phyloP scores from a whole-genome alignment of 805 yeast genomes.

The Kuraishia borneana region DNA sequence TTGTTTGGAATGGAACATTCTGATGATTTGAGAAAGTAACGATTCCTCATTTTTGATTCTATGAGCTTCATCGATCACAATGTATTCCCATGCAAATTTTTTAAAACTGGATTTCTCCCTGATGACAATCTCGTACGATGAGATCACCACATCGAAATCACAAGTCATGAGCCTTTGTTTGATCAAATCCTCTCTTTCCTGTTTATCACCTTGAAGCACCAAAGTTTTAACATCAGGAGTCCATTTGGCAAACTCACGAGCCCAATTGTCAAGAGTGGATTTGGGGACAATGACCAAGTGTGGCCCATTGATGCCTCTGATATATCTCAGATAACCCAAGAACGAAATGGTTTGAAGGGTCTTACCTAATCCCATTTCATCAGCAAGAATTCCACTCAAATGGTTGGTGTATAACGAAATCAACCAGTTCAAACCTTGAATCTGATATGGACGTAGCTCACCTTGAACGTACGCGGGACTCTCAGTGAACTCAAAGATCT shows the following conservation, averaged over 20 bases:
- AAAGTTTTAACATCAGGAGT: slow-evolving; percentile 68
- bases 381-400: slow-evolving; percentile 69
- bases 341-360: slow-evolving; percentile 73
- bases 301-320: slow-evolving; percentile 54
- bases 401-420: slow-evolving; percentile 56
- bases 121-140: slow-evolving; percentile 70
- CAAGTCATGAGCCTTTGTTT: slow-evolving; percentile 38
- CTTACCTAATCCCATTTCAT: slow-evolving; percentile 82
- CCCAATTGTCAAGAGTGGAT: slow-evolving; percentile 75
- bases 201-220: slow-evolving; percentile 67
- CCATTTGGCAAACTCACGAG: slow-evolving; percentile 67
- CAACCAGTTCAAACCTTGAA: slow-evolving; percentile 76
- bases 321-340: slow-evolving; percentile 58
- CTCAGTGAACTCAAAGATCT: slow-evolving; percentile 36
- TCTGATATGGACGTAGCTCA: slow-evolving; percentile 57
- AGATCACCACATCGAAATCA: slow-evolving; percentile 60
- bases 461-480: slow-evolving; percentile 49
- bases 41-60: slow-evolving; percentile 72
- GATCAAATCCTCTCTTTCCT: slow-evolving; percentile 46
- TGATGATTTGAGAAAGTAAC: slow-evolving; percentile 2
- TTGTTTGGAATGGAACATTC: slow-evolving; percentile 24
- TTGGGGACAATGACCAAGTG: slow-evolving; percentile 71
- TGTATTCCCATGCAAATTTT: slow-evolving; percentile 68
- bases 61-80: slow-evolving; percentile 76
- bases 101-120: slow-evolving; percentile 57